phyloP scores from a whole-genome alignment of 1,284 basidiomycete species.

The Filobasidium uniguttulatum region DNA sequence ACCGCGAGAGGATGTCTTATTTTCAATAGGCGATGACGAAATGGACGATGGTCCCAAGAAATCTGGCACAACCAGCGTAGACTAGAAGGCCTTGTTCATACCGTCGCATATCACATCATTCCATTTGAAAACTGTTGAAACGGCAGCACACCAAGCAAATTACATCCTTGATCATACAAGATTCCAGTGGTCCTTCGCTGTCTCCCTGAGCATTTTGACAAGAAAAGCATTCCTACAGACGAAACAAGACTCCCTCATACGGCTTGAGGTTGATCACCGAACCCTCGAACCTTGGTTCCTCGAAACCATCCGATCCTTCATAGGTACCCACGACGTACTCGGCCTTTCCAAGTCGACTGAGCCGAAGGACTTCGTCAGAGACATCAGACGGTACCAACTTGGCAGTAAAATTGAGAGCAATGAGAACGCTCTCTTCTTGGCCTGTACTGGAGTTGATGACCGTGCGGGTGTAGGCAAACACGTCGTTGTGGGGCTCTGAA shows the following conservation, averaged over 20 bases:
- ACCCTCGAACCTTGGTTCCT: background rate
- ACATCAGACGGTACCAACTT: background rate
- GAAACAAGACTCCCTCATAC: background rate
- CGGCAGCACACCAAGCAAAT: background rate
- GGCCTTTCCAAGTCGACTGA: background rate
- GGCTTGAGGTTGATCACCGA: background rate
- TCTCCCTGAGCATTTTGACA: too few relatives aligned
- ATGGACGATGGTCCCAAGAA: background rate
- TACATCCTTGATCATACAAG: background rate
- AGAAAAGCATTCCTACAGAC: too few relatives aligned
- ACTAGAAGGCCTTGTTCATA: too few relatives aligned
- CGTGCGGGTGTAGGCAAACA: slow-evolving; percentile 5
- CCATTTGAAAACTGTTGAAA: background rate
- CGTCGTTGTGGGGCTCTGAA: background rate
- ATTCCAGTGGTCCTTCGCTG: too few relatives aligned
- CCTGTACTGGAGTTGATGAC: background rate
- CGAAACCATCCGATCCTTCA: background rate
- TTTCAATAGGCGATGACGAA: slow-evolving; percentile 9
- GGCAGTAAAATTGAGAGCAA: slow-evolving; percentile 4
- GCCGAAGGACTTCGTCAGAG: background rate
- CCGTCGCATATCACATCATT: background rate
- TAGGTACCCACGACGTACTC: slow-evolving; percentile 1
- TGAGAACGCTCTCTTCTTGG: background rate
- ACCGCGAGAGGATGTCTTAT: background rate
- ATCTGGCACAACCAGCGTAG: background rate